phyloP scores from a whole-genome alignment of 805 yeast genomes.

The Pichia manshurica region DNA sequence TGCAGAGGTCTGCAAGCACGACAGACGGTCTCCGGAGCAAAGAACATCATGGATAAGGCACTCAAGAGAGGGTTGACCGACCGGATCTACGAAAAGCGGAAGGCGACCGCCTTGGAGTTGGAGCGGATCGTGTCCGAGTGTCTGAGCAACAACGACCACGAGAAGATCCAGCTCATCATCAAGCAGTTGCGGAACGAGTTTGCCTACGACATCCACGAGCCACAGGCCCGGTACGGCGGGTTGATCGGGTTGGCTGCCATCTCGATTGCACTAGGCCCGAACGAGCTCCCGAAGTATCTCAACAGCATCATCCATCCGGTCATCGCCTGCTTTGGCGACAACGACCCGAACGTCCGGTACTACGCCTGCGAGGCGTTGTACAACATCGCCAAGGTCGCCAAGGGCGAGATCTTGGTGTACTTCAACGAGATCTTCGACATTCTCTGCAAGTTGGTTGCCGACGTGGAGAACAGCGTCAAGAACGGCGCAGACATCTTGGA shows the following conservation, averaged over 20 bases:
- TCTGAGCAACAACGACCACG: constrained; percentile 47
- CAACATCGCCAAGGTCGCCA: constrained; percentile 92
- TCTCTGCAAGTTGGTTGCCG: constrained; percentile 82
- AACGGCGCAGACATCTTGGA: constrained; percentile 94
- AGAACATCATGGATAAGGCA: constrained; percentile 39
- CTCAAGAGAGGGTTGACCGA: constrained; percentile 66
- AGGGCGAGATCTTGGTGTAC: constrained; percentile 86
- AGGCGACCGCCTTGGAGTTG: constrained; percentile 69
- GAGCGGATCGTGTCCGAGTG: constrained; percentile 74
- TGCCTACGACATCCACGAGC: constrained; percentile 77
- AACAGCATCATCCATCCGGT: constrained; percentile 90
- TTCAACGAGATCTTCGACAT: constrained; percentile 95
- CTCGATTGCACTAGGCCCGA: constrained; percentile 83
- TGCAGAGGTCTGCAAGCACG: too few species aligned
- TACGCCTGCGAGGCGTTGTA: constrained; percentile 95
- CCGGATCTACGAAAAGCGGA: constrained; percentile 70
- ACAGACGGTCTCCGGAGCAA: too few species aligned
- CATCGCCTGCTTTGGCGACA: constrained; percentile 92
- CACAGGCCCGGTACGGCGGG: constrained; percentile 92
- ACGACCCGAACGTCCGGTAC: constrained; percentile 93
- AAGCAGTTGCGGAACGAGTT: constrained; percentile 71
- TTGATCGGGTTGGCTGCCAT: constrained; percentile 93
- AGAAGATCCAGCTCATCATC: constrained; percentile 56
- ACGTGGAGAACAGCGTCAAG: constrained; percentile 83
- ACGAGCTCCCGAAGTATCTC: constrained; percentile 75